A percentile compares a stretch with the other conserved stretches of the same genome.
Evolutionary conservation across 192 early-diverging fungal genomes (phyloP).

Genomic region (Backusella liffmaniae): DNA sequence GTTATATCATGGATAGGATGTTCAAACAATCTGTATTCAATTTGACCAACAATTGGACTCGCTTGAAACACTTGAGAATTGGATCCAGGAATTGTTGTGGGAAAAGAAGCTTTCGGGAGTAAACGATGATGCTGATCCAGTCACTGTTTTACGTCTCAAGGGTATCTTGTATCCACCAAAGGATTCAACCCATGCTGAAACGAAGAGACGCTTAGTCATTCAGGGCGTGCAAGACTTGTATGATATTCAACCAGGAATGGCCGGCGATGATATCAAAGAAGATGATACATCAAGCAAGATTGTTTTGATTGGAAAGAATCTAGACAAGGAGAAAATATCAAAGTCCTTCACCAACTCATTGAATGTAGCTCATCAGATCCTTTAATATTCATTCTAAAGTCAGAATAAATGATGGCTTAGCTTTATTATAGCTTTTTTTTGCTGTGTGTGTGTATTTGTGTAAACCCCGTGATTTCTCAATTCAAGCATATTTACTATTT

Average conservation of each 20-base stretch:
- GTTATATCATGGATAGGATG: slow-evolving; percentile 27
- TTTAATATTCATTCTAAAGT: background rate
- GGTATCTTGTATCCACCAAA: slow-evolving; percentile 51
- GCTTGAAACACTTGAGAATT: slow-evolving; percentile 47
- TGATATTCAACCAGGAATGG: slow-evolving; percentile 55
- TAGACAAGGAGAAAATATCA: slow-evolving; percentile 21
- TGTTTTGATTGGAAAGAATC: slow-evolving; percentile 39
- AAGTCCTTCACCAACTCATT: slow-evolving; percentile 18
- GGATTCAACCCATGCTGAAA: slow-evolving; percentile 9
- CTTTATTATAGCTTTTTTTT: background rate
- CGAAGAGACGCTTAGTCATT: slow-evolving; percentile 42
- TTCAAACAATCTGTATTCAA: slow-evolving; percentile 57
- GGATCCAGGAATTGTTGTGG: slow-evolving; percentile 67
- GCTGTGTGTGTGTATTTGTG: background rate
- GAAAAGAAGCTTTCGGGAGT: slow-evolving; percentile 40
- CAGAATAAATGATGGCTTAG: background rate
- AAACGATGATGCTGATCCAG: slow-evolving; percentile 8
- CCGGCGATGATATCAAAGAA: slow-evolving; percentile 21
- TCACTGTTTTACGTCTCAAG: slow-evolving; percentile 60
- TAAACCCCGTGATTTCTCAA: background rate
- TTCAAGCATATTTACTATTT: background rate
- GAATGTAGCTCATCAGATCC: background rate
- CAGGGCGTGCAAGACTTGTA: slow-evolving; percentile 70
- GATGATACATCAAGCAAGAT: slow-evolving; percentile 32
- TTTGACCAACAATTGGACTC: slow-evolving; percentile 32